Evolutionary conservation across 345 rosid species (phyloP), one percentile per base, ranked within the genome.

Genomic region (Eucalyptus shirleyi): DNA sequence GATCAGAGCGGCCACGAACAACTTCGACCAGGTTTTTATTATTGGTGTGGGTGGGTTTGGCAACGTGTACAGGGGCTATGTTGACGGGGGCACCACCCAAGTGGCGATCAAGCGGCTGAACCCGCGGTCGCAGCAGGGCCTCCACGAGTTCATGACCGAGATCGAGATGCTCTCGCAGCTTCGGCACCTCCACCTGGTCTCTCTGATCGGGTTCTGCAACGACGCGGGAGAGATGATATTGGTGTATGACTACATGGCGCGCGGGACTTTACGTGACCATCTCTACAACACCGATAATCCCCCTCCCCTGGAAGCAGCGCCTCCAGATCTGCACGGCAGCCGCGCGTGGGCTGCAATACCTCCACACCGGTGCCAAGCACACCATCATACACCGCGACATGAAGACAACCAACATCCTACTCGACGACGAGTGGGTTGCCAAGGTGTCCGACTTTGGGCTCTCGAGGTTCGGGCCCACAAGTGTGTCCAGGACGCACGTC

Each of bases 41-140:
- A 82, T 93, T 40, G 95, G 95, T 3, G 88, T 89, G 4, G 95
- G 95, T 4, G 95, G 95, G n/a, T 92, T 93, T 32, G 93, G 94
- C 42, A 87, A 92, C 18, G 95, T 93, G 45, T 93, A 91, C 72
- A 91, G 90, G 85, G 94, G 95, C 7, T 45, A 62, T 30, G 55
- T 92, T 9, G 89, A 91, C 19, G 88, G 87, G 8, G 93, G 91
- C 24, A 42, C 90, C 17, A 89, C 88, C 3, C 80, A 85, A 6
- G 94, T 92, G 28, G 96, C 96, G 9, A 91, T 94, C 87, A 94
- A 94, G 87, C 91, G 95, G 13, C 85, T 91, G 32, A 85, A 92
- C 42, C 60, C 91, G 40, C 85, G 91, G 37, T 94, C 95, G 9
- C 87, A 37, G 17, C 96, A 94, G 88, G 96, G 95, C 12, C 51